phyloP scores from a whole-genome alignment of 2,329 filamentous ascomycete genomes.

The Apiospora saccharicola region DNA sequence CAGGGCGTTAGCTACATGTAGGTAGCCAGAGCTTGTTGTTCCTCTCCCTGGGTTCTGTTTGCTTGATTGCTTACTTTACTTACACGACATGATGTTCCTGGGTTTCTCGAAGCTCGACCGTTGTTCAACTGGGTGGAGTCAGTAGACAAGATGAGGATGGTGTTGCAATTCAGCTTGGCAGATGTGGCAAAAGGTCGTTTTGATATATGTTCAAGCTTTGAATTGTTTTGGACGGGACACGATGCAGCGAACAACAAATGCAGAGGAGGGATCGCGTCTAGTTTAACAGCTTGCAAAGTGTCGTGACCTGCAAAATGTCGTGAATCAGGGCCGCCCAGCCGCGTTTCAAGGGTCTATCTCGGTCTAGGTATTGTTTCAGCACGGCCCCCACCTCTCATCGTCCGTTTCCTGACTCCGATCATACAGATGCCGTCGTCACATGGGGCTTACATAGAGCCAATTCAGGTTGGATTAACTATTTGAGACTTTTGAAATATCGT shows the following conservation, averaged over 20 bases:
- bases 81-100: constrained; percentile 10
- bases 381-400: background rate
- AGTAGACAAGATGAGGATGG: background rate
- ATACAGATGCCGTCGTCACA: background rate
- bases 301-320: constrained; percentile 15
- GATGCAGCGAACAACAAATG: background rate
- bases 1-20: background rate
- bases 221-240: background rate
- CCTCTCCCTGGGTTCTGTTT: background rate
- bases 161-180: background rate
- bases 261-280: background rate
- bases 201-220: constrained; percentile 3
- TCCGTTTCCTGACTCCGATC: background rate
- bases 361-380: background rate
- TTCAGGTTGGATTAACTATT: background rate
- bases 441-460: background rate
- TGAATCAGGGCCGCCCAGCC: background rate
- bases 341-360: background rate
- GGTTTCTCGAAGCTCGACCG: background rate
- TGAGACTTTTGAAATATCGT: background rate
- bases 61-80: background rate
- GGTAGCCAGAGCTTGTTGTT: background rate
- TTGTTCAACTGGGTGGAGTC: background rate
- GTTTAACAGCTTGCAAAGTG: background rate
- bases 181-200: background rate